These are phyloP conservation scores for Epichloe baconii DNA, from an alignment of 2,329 filamentous ascomycete species.

Conservation along the genomic window DNA sequence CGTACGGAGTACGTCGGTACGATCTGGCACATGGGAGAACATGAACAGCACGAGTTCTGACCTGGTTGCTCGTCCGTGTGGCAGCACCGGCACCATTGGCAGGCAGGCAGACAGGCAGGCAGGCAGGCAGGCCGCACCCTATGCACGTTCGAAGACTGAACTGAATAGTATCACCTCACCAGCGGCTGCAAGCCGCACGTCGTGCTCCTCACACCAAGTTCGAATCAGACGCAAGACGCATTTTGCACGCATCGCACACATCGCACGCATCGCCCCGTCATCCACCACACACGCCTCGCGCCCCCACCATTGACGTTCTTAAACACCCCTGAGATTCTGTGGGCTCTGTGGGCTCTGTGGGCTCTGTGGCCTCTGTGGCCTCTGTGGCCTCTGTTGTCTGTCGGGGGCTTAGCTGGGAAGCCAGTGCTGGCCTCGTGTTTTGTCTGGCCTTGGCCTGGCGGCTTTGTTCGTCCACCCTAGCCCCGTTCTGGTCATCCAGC, in stretches of 20 bases:
- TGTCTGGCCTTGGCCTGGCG: not conserved
- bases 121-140: no score
- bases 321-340: not conserved
- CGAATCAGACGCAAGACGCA: not conserved
- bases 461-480: not conserved
- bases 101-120: not conserved
- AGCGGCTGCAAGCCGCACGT: conserved; percentile 6
- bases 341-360: not conserved
- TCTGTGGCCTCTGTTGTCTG: not conserved
- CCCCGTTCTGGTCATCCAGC: not conserved
- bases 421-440: no score
- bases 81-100: not conserved
- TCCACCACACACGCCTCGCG: not conserved
- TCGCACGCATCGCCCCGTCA: not conserved
- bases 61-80: not conserved
- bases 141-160: not conserved
- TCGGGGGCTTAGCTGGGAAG: not conserved
- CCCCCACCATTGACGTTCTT: not conserved
- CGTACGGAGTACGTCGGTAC: no score
- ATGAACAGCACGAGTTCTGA: not conserved
- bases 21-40: not conserved
- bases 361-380: not conserved
- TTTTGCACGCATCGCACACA: not conserved
- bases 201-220: conserved; percentile 1
- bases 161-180: not conserved